Base-by-base conservation (phyloP, 352 stramenopile species). In the Phytophthora pluvialis region DNA sequence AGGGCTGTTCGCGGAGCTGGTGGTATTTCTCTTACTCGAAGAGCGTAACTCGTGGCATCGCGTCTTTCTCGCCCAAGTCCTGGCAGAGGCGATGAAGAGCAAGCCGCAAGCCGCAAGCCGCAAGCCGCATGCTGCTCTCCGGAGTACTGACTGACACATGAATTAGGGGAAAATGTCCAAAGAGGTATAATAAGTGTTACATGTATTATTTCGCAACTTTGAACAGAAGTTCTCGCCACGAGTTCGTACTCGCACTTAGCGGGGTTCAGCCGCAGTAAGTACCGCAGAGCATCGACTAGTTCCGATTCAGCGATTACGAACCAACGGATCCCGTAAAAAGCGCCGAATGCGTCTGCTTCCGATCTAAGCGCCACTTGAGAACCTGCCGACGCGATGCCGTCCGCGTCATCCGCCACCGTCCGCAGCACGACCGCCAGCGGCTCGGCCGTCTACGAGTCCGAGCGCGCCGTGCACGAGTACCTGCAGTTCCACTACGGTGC, bases 401-500 rank as follows among this genome's bases (percentile, higher is more conserved):
- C 40, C 3, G 11, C 15, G 9, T 54, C 54, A 31, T 2, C 40
- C 40, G 36, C 11, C 2, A 21, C 18, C 21, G 81, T 89, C 40
- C 86, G 89, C 50, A 95, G 87, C 75, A 97, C 90, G 8, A 94
- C 89, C 2, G 89, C 90, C 15, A 97, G 88, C 67, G 89, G 89
- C 28, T 94, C 88, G 15, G 73, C 83, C 31, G 82, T 97, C 26
- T 97, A 97, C 73, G 90, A 97, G 67, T 94, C 87, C 13, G 80
- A 90, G 42, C 77, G 90, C 32, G 90, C 90, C 4, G 88, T 95
- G 45, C 78, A 95, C 58, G 90, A 97, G 70, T 97, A 97, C 52
- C 66, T 97, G 5, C 90, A 97, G 71, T 97, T 97, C 61, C 90
- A 97, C 68, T 97, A 93, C 69, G 90, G 89, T 93, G 31, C 33